Conservation (phyloP, 208 protist genomes). For the Crithidia fasciculata region DNA sequence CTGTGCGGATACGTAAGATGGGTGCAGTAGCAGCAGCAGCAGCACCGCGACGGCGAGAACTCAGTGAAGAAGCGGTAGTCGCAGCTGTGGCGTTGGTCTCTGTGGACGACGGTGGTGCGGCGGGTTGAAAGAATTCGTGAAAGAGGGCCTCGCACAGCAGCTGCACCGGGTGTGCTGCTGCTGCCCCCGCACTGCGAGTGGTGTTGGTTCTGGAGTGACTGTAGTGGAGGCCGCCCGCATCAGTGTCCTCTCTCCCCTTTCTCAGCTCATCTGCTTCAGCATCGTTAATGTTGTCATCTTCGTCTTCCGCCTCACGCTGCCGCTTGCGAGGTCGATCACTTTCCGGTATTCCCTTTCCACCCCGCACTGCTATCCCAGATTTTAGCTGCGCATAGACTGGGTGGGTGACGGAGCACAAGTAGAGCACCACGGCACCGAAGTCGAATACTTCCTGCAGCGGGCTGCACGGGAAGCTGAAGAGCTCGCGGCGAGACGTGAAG, state of each 20-base stretch:
- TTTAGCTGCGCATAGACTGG: no score
- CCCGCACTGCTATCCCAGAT: not conserved
- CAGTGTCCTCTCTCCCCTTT: not conserved
- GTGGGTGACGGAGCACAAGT: constrained; percentile 56
- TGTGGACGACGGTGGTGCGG: not conserved
- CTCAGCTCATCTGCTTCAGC: not conserved
- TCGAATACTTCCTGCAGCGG: constrained; percentile 65
- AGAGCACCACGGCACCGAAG: constrained; percentile 69
- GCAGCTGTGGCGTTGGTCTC: not conserved
- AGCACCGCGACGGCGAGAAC: constrained; percentile 8
- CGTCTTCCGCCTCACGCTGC: constrained; percentile 3
- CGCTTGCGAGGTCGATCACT: not conserved
- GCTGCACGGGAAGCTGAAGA: constrained; percentile 62
- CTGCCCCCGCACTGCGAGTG: no score
- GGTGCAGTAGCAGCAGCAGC: no score
- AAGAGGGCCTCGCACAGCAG: constrained; percentile 10
- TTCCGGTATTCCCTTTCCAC: not conserved
- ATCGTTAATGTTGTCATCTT: not conserved
- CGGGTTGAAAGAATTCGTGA: constrained; percentile 25
- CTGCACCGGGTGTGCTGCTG: constrained; percentile 9
- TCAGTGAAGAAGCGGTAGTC: not conserved
- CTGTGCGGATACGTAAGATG: constrained; percentile 21
- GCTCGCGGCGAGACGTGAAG: constrained; percentile 68
- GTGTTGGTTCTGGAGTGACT: no score
- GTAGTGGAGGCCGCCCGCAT: not conserved